Evolutionary conservation across 2,329 filamentous ascomycete species (phyloP), one percentile per base, ranked within the genome.

Genomic region (Scleromitrula shiraiana): DNA sequence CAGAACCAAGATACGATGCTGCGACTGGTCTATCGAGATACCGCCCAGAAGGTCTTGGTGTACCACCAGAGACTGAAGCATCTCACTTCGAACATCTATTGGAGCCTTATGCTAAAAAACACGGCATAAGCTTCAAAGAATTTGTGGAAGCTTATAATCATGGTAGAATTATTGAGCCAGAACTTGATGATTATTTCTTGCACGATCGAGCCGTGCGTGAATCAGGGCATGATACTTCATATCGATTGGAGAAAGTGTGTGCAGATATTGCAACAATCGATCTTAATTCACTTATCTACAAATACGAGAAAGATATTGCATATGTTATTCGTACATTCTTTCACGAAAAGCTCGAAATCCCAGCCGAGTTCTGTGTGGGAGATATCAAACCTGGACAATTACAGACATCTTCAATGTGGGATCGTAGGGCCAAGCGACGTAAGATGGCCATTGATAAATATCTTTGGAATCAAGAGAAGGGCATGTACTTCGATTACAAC

Each of bases 401-500:
- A 36, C 86, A 96, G 64, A 84, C 85, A 2, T 96, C 91, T 1
- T 83, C 89, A 0, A 74, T 79, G 40, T 98, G 93, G 93, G 90
- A 96, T 64, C 85, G 90, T 33, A 84, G 89, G 32, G 88, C 89
- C 39, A 86, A 85, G 69, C 80, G 82, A 60, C 82, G 93, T 61
- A 91, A 93, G 73, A 73, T 83, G 57, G 81, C 81, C 7, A 93
- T 97, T 59, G 87, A 97, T 68, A 93, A 89, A 69, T 88, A 93
- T 62, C 80, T 95, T 65, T 98, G 93, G 93, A 85, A 94, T 63
- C 85, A 91, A 57, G 75, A 87, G 57, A 82, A 86, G 64, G 91
- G 91, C 50, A 95, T 97, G 87, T 98, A 88, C 73, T 97, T 97
- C 63, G 93, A 98, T 68, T 98, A 97, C 67, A 78, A 98, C 69